Base-by-base conservation (phyloP, 345 rosid species). In the Syzygium aqueum region DNA sequence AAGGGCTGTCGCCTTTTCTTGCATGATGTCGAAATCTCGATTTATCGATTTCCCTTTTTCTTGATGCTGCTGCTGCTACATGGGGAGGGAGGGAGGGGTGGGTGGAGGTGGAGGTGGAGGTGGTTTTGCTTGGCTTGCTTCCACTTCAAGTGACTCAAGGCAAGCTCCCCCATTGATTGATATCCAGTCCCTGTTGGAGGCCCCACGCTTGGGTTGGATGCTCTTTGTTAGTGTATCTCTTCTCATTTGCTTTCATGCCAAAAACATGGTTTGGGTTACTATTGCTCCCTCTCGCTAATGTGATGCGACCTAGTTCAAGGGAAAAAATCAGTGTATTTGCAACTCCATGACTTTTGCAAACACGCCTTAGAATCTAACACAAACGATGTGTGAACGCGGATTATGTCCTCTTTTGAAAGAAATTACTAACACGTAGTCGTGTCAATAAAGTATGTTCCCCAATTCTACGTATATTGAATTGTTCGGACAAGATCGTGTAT, bases 111-210 rank as follows among this genome's bases (percentile, higher is more conserved):
- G 49, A 33, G 25, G 46, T 73, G 80, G 61, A 23, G 63, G 63
- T 57, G 63, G 82, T 37, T 37, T 37, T 84, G 85, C 85, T 84
- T 33, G 40, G 63, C 63, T 84, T 84, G 86, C 86, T 90, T 92
- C 94, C 95, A 92, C 93, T 90, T 84, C 57, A 65, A 84, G 73
- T 88, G 89, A 85, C 91, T 22, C 65, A 84, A n/a, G 50, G 65
- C 4, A 28, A 23, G 49, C 49, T 53, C 63, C 28, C 49, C 37
- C 49, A 37, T 5, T 73, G 49, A 73, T 73, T 73, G 82, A 73
- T 73, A 25, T 80, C 28, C 6, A 51, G 84, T 80, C 51, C 40
- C 30, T 40, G 49, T 46, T 14, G 63, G 46, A 51, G 54, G 85
- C 30, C 85, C 85, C 59, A 53, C 85, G 46, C 46, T 8, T 11